Percentiles rank a stretch among this genome's conserved stretches.
Evolutionary conservation across 148 eudicot species (phyloP).

Genomic region (Cornus kousa): DNA sequence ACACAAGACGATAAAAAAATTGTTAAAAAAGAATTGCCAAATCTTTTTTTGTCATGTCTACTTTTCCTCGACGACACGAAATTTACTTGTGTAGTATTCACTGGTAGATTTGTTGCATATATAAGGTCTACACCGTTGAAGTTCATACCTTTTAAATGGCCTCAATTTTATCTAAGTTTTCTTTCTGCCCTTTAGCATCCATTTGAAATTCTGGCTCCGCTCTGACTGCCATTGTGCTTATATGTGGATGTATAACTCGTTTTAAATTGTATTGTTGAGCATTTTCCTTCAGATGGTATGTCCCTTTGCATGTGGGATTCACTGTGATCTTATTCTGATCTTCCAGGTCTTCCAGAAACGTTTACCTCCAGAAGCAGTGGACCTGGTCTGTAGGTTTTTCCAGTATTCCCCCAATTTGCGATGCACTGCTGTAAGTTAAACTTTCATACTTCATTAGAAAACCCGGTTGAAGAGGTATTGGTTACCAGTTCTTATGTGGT

Average conservation of each 20-base stretch:
- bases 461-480: neutral
- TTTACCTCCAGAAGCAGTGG: constrained; percentile 98
- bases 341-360: constrained; percentile 90
- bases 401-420: constrained; percentile 97
- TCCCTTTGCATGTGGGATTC: neutral
- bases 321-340: neutral
- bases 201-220: neutral
- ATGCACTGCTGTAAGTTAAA: constrained; percentile 93
- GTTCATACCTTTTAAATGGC: neutral
- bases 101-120: neutral
- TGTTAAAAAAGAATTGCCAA: neutral
- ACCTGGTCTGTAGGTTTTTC: constrained; percentile 90
- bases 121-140: neutral
- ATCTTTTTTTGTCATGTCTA: neutral
- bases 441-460: neutral
- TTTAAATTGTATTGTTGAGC: neutral
- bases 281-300: neutral
- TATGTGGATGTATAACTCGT: neutral
- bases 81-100: neutral
- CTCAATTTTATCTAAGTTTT: neutral
- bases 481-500: constrained; percentile 2
- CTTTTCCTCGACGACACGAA: neutral
- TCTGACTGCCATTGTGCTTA: neutral
- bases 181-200: neutral
- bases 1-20: too few relatives aligned